Evolutionary conservation across 805 yeast genomes (phyloP).

Genomic region (Sugiyamaella americana): DNA sequence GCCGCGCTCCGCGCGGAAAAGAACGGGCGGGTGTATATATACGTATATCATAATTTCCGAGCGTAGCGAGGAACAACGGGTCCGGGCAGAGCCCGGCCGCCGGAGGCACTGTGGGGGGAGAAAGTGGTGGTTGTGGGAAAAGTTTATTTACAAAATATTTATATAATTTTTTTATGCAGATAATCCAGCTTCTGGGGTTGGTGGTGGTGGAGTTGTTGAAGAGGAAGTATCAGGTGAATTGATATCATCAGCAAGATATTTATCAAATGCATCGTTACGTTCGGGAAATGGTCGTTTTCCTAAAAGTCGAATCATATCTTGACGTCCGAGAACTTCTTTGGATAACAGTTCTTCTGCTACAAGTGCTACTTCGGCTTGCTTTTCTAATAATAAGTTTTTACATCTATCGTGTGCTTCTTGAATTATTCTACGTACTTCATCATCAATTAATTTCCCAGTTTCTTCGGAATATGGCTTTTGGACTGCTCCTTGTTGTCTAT

Average conservation of each 20-base stretch:
- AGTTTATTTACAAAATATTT: too few relatives aligned
- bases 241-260: slow-evolving; percentile 44
- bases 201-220: too few relatives aligned
- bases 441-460: slow-evolving; percentile 61
- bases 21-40: too few relatives aligned
- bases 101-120: too few relatives aligned
- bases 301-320: slow-evolving; percentile 67
- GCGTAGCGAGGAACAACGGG: background rate
- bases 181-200: background rate
- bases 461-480: slow-evolving; percentile 66
- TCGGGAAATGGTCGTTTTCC: slow-evolving; percentile 78
- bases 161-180: background rate
- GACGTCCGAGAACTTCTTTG: slow-evolving; percentile 76
- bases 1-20: too few relatives aligned
- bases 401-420: slow-evolving; percentile 61
- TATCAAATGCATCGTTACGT: slow-evolving; percentile 83
- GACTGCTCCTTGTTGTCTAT: slow-evolving; percentile 31
- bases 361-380: slow-evolving; percentile 52
- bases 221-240: background rate
- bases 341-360: slow-evolving; percentile 68
- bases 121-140: too few relatives aligned
- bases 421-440: slow-evolving; percentile 62
- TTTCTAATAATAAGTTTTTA: slow-evolving; percentile 49
- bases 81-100: background rate
- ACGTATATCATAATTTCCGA: too few relatives aligned